Evolutionary conservation across 495 filamentous ascomycete species (phyloP).

Genomic region (Extremus antarcticus): DNA sequence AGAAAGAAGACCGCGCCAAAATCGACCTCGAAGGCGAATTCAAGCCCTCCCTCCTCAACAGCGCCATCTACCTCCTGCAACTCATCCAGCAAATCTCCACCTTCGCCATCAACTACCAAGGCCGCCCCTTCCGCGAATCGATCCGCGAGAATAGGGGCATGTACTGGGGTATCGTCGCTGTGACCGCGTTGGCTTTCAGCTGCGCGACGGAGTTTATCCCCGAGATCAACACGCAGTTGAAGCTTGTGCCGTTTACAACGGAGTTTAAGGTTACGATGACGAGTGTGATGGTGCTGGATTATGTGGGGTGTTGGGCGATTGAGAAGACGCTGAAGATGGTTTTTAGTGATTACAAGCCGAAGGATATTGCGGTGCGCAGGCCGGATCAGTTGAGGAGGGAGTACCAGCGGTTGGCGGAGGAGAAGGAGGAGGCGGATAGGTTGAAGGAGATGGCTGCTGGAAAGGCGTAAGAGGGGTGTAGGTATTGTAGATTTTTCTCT

Average conservation of each 20-base stretch:
- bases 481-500: background rate
- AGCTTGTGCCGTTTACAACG: constrained; percentile 78
- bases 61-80: constrained; percentile 92
- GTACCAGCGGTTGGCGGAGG: constrained; percentile 50
- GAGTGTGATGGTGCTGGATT: constrained; percentile 77
- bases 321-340: constrained; percentile 76
- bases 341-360: constrained; percentile 87
- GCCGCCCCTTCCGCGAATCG: constrained; percentile 90
- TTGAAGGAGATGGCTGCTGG: constrained; percentile 13
- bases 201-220: constrained; percentile 95
- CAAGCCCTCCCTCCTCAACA: constrained; percentile 85
- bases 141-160: constrained; percentile 93
- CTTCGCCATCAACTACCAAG: constrained; percentile 99
- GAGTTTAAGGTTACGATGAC: constrained; percentile 89
- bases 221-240: constrained; percentile 87
- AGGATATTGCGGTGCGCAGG: constrained; percentile 81
- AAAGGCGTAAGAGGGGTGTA: constrained; percentile 4
- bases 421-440: constrained; percentile 34
- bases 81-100: constrained; percentile 99
- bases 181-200: constrained; percentile 81
- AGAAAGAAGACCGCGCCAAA: constrained; percentile 49
- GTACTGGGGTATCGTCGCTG: constrained; percentile 90
- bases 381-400: constrained; percentile 81
- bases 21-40: constrained; percentile 96
- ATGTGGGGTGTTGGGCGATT: constrained; percentile 74